phyloP scores from a whole-genome alignment of 257 asterid genomes.

The Linderniella brevidens region DNA sequence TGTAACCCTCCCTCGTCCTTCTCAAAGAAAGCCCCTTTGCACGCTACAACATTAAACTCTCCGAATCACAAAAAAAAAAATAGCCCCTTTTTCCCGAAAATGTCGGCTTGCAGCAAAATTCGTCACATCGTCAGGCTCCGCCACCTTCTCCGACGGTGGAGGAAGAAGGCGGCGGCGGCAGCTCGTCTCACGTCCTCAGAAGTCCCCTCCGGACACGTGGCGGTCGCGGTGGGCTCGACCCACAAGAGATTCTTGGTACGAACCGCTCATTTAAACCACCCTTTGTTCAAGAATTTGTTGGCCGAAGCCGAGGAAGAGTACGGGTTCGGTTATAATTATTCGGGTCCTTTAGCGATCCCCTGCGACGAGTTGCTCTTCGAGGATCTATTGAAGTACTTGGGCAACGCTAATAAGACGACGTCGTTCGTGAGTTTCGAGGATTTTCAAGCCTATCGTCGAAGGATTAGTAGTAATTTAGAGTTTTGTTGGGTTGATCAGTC shows the following conservation, averaged over 20 bases:
- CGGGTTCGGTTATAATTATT: constrained; percentile 15
- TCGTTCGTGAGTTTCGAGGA: no score
- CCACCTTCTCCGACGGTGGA: constrained; percentile 30
- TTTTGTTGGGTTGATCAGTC: no score
- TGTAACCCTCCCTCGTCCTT: no score
- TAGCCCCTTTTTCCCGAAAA: no score
- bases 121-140: constrained; percentile 29
- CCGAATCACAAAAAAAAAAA: no score
- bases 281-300: constrained; percentile 23
- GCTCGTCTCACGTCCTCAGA: constrained; percentile 14
- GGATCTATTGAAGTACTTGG: constrained; percentile 18
- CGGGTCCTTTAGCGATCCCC: constrained; percentile 30
- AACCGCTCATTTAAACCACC: constrained; percentile 27
- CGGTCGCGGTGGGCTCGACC: constrained; percentile 22
- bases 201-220: constrained; percentile 37
- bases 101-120: constrained; percentile 22
- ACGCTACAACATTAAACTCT: no score
- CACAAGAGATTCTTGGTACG: constrained; percentile 22
- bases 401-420: neutral
- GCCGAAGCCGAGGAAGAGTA: constrained; percentile 17
- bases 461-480: no score
- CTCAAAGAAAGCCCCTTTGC: no score
- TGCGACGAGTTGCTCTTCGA: constrained; percentile 29
- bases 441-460: no score
- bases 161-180: constrained; percentile 22